phyloP scores from a whole-genome alignment of 305 asterid genomes.

The Andrographis paniculata region DNA sequence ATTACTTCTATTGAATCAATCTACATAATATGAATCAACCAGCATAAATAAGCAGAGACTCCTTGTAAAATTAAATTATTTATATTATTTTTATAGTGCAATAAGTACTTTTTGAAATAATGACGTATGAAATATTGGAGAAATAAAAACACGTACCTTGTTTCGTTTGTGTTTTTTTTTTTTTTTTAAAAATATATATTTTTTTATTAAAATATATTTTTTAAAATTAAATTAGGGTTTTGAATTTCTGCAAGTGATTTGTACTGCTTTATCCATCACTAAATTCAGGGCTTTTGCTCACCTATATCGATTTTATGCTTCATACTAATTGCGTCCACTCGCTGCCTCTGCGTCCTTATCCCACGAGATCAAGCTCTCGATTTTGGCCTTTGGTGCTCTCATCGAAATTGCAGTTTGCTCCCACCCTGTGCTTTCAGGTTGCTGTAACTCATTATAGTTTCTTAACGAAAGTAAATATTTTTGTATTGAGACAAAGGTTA shows the following conservation, averaged over 20 bases:
- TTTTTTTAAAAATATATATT: too few species aligned
- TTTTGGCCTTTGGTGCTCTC: constrained; percentile 38
- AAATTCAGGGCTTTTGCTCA: constrained; percentile 32
- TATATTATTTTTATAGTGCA: too few species aligned
- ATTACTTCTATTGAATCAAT: too few species aligned
- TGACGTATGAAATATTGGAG: too few species aligned
- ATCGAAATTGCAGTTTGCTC: constrained; percentile 30
- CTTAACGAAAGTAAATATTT: constrained; percentile 44
- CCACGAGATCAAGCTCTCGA: constrained; percentile 25
- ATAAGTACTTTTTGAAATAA: too few species aligned
- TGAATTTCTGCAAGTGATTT: constrained; percentile 32
- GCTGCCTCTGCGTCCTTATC: constrained; percentile 18
- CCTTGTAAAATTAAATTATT: too few species aligned
- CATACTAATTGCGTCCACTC: constrained; percentile 47
- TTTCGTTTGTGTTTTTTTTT: too few species aligned
- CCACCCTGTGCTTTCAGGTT: constrained; percentile 26
- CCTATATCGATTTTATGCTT: constrained; percentile 48
- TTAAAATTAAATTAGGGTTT: constrained; percentile 38
- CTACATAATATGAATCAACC: too few species aligned
- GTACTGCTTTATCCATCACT: constrained; percentile 24
- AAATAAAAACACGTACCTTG: too few species aligned
- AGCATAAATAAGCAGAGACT: too few species aligned
- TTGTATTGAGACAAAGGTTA: background rate
- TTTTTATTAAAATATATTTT: too few species aligned
- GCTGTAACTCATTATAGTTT: constrained; percentile 33